Conservation (phyloP, 1,139 yeast species). For the Barnettozyma hawaiiensis region DNA sequence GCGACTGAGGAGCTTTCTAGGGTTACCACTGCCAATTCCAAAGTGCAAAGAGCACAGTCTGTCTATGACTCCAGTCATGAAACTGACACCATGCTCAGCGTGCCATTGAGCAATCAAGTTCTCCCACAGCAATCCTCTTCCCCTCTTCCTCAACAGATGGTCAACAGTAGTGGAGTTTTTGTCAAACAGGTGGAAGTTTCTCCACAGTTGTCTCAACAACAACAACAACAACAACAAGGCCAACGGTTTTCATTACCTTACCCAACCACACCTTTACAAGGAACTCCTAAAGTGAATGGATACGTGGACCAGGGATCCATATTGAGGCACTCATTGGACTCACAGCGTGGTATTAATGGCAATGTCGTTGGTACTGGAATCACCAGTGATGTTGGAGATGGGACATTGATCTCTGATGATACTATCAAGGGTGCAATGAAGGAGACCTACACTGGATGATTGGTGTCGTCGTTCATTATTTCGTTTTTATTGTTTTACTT, state of each 20-base stretch:
- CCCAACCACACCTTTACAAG: conserved; percentile 6
- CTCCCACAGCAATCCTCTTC: conserved; percentile 19
- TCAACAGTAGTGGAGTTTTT: conserved; percentile 22
- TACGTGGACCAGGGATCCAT: conserved; percentile 4
- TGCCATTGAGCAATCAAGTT: conserved; percentile 23
- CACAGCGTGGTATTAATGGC: conserved; percentile 8
- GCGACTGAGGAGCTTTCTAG: conserved; percentile 21
- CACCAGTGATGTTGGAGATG: conserved; percentile 14
- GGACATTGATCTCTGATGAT: conserved; percentile 21
- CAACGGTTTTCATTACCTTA: conserved; percentile 11
- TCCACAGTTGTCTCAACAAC: conserved; percentile 12
- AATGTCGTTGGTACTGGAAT: conserved; percentile 1
- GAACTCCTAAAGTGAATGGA: conserved; percentile 11
- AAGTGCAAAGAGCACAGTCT: conserved; percentile 16
- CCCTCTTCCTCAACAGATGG: conserved; percentile 19
- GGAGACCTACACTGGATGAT: conserved; percentile 20
- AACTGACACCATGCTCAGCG: conserved; percentile 25
- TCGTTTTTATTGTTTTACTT: neutral
- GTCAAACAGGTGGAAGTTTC: conserved; percentile 18
- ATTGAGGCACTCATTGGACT: conserved; percentile 6
- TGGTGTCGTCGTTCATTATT: neutral
- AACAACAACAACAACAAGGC: conserved; percentile 3
- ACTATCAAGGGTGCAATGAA: conserved; percentile 19
- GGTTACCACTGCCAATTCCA: conserved; percentile 19
- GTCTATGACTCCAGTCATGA: conserved; percentile 21